These are phyloP conservation scores for Penicillium brasilianum DNA, from an alignment of 2,329 filamentous ascomycete genomes.

Conservation along the genomic window DNA sequence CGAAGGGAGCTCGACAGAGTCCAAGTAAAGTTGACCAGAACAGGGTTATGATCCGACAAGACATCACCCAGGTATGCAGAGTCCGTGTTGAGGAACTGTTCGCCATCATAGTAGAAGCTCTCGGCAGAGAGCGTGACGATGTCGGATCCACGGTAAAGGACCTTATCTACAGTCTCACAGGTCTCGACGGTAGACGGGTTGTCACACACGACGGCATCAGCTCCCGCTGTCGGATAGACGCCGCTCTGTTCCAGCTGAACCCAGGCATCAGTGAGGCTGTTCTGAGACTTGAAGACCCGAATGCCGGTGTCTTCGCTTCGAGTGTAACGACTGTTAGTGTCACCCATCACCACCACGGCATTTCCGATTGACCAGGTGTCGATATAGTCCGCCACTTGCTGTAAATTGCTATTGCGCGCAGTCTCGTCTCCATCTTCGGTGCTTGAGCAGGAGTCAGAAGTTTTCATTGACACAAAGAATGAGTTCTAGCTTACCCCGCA, in stretches of 20 bases:
- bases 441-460: conserved; percentile 18
- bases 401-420: conserved; percentile 64
- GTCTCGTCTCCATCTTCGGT: conserved; percentile 57
- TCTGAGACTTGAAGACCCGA: conserved; percentile 56
- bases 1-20: conserved; percentile 59
- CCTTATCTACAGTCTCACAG: conserved; percentile 72
- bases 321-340: conserved; percentile 70
- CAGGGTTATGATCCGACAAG: conserved; percentile 68
- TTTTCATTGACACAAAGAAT: conserved; percentile 26
- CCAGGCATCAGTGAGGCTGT: conserved; percentile 64
- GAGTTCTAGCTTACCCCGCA: conserved; percentile 58
- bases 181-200: conserved; percentile 60
- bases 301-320: conserved; percentile 58
- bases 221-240: conserved; percentile 51
- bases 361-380: conserved; percentile 62
- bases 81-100: conserved; percentile 63
- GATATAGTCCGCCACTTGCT: conserved; percentile 65
- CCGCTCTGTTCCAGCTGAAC: conserved; percentile 60
- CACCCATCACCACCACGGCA: conserved; percentile 67
- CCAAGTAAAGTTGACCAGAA: conserved; percentile 43
- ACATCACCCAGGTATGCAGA: conserved; percentile 47
- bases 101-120: conserved; percentile 56
- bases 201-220: conserved; percentile 53
- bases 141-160: conserved; percentile 51
- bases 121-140: conserved; percentile 59